Evolutionary conservation across 2,329 filamentous ascomycete genomes (phyloP).

Genomic region (Elsinoe ampelina): DNA sequence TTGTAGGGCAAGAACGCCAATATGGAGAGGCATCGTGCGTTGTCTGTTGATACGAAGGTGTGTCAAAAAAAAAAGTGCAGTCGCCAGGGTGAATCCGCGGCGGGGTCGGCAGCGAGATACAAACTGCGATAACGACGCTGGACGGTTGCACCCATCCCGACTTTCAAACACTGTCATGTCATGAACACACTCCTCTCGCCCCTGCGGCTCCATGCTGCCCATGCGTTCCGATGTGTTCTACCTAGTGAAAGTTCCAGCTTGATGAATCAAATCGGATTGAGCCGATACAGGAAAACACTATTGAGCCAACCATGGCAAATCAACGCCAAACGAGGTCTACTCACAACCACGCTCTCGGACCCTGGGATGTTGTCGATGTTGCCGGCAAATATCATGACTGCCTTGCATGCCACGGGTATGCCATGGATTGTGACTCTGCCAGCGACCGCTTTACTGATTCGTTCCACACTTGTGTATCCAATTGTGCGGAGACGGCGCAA

Average conservation of each 20-base stretch:
- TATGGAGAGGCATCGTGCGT: conserved; percentile 16
- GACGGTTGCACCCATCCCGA: too few relatives aligned
- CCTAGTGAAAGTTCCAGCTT: background rate
- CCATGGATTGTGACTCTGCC: conserved; percentile 5
- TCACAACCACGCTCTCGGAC: conserved; percentile 9
- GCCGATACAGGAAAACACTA: background rate
- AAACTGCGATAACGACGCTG: too few relatives aligned
- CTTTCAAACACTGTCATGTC: background rate
- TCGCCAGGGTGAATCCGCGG: too few relatives aligned
- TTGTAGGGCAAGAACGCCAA: conserved; percentile 68
- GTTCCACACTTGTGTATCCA: conserved; percentile 1
- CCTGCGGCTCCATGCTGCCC: background rate
- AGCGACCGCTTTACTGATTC: background rate
- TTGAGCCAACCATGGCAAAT: background rate
- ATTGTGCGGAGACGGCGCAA: background rate
- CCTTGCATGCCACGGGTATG: background rate
- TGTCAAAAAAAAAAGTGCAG: background rate
- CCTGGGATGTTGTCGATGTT: background rate
- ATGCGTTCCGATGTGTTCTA: background rate
- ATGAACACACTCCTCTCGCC: background rate
- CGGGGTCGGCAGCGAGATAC: too few relatives aligned
- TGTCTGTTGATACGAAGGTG: background rate
- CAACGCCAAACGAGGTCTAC: background rate
- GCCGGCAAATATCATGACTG: conserved; percentile 9
- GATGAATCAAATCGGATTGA: background rate